Evolutionary conservation across 1,284 basidiomycete species (phyloP).

Genomic region (Ustilago curta): DNA sequence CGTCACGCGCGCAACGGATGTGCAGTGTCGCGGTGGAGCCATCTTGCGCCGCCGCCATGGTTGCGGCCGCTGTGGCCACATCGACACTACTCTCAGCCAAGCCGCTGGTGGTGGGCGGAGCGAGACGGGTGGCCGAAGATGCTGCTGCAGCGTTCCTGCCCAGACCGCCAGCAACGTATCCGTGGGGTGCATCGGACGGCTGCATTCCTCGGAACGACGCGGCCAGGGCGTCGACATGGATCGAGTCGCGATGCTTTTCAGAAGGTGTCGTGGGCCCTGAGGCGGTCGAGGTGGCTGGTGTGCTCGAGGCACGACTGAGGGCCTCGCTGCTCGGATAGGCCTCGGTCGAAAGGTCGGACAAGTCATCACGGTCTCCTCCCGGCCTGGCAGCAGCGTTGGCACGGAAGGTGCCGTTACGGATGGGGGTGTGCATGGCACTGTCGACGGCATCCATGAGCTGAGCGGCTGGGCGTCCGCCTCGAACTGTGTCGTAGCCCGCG

Average conservation of each 20-base stretch:
- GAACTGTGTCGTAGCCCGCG: constrained; percentile 59
- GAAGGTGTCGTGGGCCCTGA: constrained; percentile 46
- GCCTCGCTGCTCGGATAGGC: constrained; percentile 44
- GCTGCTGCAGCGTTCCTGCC: constrained; percentile 31
- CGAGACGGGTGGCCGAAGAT: constrained; percentile 28
- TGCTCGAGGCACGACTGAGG: constrained; percentile 45
- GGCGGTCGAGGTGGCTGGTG: constrained; percentile 55
- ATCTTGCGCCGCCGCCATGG: constrained; percentile 36
- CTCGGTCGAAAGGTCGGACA: constrained; percentile 41
- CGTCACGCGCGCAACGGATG: constrained; percentile 46
- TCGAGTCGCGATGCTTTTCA: constrained; percentile 41
- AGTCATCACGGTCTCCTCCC: constrained; percentile 37
- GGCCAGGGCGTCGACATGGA: constrained; percentile 55
- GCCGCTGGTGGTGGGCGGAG: constrained; percentile 32
- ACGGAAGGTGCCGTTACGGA: constrained; percentile 34
- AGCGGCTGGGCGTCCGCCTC: constrained; percentile 55
- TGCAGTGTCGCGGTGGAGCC: constrained; percentile 45
- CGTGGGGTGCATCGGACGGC: constrained; percentile 29
- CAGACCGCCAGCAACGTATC: constrained; percentile 28
- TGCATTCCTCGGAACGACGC: constrained; percentile 55
- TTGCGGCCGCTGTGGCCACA: constrained; percentile 41
- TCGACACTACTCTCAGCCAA: constrained; percentile 39
- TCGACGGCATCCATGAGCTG: constrained; percentile 57
- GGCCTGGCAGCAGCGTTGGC: constrained; percentile 14
- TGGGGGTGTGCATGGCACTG: constrained; percentile 40